phyloP scores from a whole-genome alignment of 805 yeast genomes.

The Starmerella floris region DNA sequence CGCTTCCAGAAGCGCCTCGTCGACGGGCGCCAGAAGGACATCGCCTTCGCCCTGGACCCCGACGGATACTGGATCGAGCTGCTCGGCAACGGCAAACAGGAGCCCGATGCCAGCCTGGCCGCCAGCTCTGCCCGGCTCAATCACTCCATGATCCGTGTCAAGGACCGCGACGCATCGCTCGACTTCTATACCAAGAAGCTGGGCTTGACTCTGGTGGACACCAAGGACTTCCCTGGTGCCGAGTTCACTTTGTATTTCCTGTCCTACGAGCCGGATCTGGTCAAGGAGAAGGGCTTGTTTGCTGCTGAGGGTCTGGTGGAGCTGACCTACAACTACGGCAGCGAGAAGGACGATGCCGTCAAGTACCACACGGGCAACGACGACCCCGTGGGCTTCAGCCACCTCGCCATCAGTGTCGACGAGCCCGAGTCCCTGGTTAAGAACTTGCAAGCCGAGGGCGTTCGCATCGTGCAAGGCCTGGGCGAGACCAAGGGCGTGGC shows the following conservation, averaged over 20 bases:
- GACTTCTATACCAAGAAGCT: conserved; percentile 65
- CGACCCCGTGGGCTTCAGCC: conserved; percentile 73
- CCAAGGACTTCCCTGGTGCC: conserved; percentile 48
- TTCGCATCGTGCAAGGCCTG: conserved; percentile 32
- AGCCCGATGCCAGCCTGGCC: conserved; percentile 9
- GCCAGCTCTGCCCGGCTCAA: conserved; percentile 44
- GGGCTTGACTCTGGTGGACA: conserved; percentile 64
- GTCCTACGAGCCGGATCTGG: conserved; percentile 44
- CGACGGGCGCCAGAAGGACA: conserved; percentile 86
- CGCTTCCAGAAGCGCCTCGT: conserved; percentile 65
- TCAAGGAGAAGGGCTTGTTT: conserved; percentile 30
- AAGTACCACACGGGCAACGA: conserved; percentile 75
- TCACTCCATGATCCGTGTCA: conserved; percentile 87
- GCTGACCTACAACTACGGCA: conserved; percentile 91
- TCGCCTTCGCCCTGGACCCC: conserved; percentile 91
- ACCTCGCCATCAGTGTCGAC: conserved; percentile 61
- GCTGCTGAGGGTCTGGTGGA: conserved; percentile 62
- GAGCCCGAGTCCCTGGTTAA: conserved; percentile 44
- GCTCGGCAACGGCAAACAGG: conserved; percentile 38
- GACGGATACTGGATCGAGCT: conserved; percentile 96
- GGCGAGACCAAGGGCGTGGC: conserved; percentile 53
- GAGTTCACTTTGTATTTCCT: conserved; percentile 77
- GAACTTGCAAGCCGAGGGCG: conserved; percentile 36
- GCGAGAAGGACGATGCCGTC: conserved; percentile 65
- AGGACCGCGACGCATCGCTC: conserved; percentile 64